phyloP scores from a whole-genome alignment of 2,329 filamentous ascomycete species.

The Phialemoniopsis sp. region DNA sequence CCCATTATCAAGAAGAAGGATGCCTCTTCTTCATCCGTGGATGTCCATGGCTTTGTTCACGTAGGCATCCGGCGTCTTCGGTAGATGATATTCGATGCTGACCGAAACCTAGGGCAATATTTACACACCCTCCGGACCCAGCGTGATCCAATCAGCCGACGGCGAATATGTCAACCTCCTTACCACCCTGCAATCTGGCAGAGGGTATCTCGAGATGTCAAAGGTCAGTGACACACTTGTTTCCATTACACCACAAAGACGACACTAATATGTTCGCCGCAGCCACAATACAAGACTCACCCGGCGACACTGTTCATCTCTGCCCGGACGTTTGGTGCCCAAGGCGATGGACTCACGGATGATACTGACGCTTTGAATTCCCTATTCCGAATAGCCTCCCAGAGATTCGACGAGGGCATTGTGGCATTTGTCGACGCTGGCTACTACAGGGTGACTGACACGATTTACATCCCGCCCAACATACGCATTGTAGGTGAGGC shows the following conservation, averaged over 20 bases:
- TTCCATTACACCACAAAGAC: too few species aligned
- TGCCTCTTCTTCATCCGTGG: constrained; percentile 26
- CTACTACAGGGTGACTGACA: constrained; percentile 56
- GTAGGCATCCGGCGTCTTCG: too few species aligned
- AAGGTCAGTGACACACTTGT: too few species aligned
- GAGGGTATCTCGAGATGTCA: constrained; percentile 42
- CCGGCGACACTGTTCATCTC: constrained; percentile 53
- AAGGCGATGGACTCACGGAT: constrained; percentile 67
- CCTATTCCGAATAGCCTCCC: constrained; percentile 20
- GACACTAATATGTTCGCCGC: too few species aligned
- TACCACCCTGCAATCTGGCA: constrained; percentile 47
- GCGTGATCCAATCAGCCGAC: constrained; percentile 42
- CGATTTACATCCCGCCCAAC: constrained; percentile 40
- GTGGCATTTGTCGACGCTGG: constrained; percentile 62
- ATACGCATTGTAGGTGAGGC: constrained; percentile 56
- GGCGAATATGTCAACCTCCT: constrained; percentile 43
- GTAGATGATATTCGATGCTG: constrained; percentile 1
- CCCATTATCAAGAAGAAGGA: constrained; percentile 54
- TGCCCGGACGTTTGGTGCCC: constrained; percentile 58
- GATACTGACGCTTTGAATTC: constrained; percentile 36
- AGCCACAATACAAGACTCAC: constrained; percentile 59
- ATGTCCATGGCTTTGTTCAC: constrained; percentile 1
- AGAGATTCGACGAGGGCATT: constrained; percentile 35
- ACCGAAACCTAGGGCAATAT: constrained; percentile 51
- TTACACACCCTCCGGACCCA: constrained; percentile 47